Evolutionary conservation across 371 early-diverging fungal species (phyloP).

Genomic region (Mucor saturninus): DNA sequence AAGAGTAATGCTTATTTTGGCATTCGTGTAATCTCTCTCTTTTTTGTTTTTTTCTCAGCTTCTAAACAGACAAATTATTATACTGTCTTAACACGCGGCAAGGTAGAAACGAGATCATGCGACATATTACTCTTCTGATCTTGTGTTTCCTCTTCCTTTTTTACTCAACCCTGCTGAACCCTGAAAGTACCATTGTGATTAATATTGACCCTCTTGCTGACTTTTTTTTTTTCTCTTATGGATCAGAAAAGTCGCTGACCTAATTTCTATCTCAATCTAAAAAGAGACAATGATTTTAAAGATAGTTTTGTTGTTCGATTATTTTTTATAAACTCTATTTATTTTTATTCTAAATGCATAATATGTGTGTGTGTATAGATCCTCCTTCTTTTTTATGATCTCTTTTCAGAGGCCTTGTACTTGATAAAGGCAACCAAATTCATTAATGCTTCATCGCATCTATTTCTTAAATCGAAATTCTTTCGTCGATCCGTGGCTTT

Average conservation of each 20-base stretch:
- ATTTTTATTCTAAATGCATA: conserved; percentile 6
- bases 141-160: neutral
- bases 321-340: neutral
- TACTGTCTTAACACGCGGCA: neutral
- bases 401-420: conserved; percentile 70
- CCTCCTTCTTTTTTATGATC: conserved; percentile 4
- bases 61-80: neutral
- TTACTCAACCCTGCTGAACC: conserved; percentile 14
- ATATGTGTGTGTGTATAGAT: neutral
- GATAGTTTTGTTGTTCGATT: neutral
- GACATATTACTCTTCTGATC: neutral
- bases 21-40: neutral
- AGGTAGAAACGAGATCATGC: neutral
- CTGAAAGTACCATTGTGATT: conserved; percentile 6
- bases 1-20: neutral
- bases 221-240: neutral
- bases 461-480: conserved; percentile 69
- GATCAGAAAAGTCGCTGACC: conserved; percentile 1
- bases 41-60: neutral
- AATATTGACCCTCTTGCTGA: neutral
- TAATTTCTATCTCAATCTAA: neutral
- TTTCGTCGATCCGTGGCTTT: conserved; percentile 79
- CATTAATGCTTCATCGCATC: conserved; percentile 80
- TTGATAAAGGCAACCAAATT: conserved; percentile 86
- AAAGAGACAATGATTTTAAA: too few relatives aligned